These are phyloP conservation scores for Fusarium sarcochroum DNA, from an alignment of 2,329 filamentous ascomycete genomes.

Conservation along the genomic window DNA sequence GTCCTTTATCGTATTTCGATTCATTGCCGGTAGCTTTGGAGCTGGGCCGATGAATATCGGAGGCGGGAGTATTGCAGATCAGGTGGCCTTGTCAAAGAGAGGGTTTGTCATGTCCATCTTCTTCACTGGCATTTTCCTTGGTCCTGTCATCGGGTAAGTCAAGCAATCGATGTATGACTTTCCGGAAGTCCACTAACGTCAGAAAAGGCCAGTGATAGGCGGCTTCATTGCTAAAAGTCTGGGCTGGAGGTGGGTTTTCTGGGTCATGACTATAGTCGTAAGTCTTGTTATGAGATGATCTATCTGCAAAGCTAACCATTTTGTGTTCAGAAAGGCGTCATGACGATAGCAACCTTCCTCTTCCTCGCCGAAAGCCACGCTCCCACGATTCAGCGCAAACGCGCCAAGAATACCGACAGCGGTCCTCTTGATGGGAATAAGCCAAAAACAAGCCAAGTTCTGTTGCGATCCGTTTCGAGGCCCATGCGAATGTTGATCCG, in stretches of 20 bases:
- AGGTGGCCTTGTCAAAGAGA: neutral
- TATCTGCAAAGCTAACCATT: neutral
- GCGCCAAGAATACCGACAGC: neutral
- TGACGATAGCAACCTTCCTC: neutral
- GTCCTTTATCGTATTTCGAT: slow-evolving; percentile 15
- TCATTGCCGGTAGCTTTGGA: slow-evolving; percentile 16
- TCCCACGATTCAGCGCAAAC: slow-evolving; percentile 8
- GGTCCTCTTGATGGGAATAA: accelerated
- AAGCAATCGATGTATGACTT: too few species aligned
- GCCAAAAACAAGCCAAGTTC: neutral
- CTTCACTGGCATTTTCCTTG: slow-evolving; percentile 17
- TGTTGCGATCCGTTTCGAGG: neutral
- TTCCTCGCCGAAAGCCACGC: slow-evolving; percentile 17
- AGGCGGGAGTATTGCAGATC: slow-evolving; percentile 15
- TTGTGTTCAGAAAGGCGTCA: neutral
- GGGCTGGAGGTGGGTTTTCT: slow-evolving; percentile 26
- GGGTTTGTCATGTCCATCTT: slow-evolving; percentile 26
- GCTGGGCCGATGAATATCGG: slow-evolving; percentile 24
- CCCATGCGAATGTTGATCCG: slow-evolving; percentile 5
- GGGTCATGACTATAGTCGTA: slow-evolving; percentile 23
- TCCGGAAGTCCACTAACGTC: too few species aligned
- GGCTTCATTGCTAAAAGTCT: slow-evolving; percentile 13
- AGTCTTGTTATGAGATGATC: neutral
- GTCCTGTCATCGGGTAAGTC: slow-evolving; percentile 8
- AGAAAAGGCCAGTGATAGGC: slow-evolving; percentile 9